phyloP scores from a whole-genome alignment of 2,329 filamentous ascomycete genomes.

The Microsporum ferrugineum region DNA sequence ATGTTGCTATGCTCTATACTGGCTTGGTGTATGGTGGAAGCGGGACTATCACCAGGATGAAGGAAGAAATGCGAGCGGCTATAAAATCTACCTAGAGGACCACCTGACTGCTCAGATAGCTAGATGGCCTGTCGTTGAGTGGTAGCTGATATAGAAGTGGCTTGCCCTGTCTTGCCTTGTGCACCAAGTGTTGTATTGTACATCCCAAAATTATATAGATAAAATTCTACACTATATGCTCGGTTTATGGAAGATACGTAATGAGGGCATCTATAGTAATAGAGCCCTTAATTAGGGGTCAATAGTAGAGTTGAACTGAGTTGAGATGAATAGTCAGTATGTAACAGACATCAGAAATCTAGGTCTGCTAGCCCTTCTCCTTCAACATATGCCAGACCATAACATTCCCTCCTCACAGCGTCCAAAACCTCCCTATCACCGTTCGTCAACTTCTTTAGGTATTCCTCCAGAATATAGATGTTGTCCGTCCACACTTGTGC shows the following conservation, averaged over 20 bases:
- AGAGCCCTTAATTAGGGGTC: background rate
- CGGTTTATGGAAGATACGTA: background rate
- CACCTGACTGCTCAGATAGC: background rate
- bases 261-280: background rate
- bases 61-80: conserved; percentile 35
- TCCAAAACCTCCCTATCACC: conserved; percentile 36
- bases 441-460: conserved; percentile 27
- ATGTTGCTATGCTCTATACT: conserved; percentile 86
- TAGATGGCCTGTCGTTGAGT: background rate
- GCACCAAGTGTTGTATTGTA: background rate
- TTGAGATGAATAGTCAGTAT: background rate
- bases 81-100: background rate
- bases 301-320: background rate
- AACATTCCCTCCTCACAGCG: conserved; percentile 36
- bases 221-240: background rate
- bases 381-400: conserved; percentile 46
- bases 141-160: background rate
- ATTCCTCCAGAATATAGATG: conserved; percentile 34
- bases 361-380: conserved; percentile 40
- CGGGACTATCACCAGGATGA: conserved; percentile 47
- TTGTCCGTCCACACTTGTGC: conserved; percentile 36
- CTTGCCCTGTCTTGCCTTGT: background rate
- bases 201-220: background rate
- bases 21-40: conserved; percentile 53
- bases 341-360: conserved; percentile 11